Conservation (phyloP, 1,139 yeast genomes). For the Groenewaldozyma auringiensis region DNA sequence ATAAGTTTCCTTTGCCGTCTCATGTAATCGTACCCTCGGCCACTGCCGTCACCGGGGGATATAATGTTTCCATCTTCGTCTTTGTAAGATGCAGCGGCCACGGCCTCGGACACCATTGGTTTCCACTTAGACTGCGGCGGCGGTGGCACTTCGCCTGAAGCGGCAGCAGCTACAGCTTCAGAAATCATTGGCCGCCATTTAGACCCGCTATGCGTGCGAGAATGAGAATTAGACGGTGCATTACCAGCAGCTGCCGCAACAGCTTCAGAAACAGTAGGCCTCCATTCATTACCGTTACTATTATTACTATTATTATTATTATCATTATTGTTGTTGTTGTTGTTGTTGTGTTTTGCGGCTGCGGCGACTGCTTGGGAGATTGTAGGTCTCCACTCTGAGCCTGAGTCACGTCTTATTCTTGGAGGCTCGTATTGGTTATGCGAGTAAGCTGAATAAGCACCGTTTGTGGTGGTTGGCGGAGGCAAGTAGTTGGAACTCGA, state of each 20-base stretch:
- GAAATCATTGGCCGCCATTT: not conserved
- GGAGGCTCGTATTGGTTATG: too few species aligned
- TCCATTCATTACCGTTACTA: not conserved
- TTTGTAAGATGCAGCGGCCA: not conserved
- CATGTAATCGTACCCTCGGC: not conserved
- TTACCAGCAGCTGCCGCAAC: not conserved
- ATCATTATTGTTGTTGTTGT: too few species aligned
- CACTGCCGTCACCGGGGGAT: not conserved
- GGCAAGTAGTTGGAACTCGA: not conserved
- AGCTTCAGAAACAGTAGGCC: not conserved
- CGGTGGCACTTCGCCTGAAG: too few species aligned
- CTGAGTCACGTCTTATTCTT: not conserved
- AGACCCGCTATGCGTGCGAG: not conserved
- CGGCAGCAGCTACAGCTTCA: not conserved
- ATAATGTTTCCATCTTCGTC: not conserved
- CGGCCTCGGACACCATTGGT: not conserved
- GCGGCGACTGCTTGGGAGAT: not conserved
- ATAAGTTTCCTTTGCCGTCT: not conserved
- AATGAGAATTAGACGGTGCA: not conserved
- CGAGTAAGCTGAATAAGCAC: not conserved
- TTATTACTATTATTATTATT: too few species aligned
- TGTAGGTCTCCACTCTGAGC: not conserved
- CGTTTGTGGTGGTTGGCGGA: not conserved
- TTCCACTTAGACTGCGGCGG: not conserved
- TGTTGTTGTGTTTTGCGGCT: not conserved